phyloP scores from a whole-genome alignment of 257 asterid species.

The Gardenia jasminoides region DNA sequence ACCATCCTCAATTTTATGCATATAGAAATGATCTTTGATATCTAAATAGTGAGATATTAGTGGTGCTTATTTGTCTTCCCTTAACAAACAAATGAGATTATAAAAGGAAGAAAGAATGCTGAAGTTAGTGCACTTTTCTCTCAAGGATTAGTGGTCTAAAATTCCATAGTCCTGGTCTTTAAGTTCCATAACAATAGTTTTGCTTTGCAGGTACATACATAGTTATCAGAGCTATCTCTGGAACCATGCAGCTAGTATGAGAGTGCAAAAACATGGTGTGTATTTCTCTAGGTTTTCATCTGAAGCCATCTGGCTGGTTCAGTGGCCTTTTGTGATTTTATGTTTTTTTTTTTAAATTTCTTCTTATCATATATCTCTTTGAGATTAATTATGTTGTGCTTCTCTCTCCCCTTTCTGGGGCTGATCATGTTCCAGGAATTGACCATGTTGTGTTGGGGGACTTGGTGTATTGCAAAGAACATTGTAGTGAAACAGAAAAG shows the following conservation, averaged over 20 bases:
- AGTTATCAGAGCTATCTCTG: slow-evolving; percentile 96
- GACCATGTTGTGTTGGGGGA: slow-evolving; percentile 77
- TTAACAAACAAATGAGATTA: neutral
- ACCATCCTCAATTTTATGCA: neutral
- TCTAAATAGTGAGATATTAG: neutral
- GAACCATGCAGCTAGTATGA: slow-evolving; percentile 91
- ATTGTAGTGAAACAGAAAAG: slow-evolving; percentile 35
- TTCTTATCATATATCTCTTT: neutral
- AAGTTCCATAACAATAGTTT: slow-evolving; percentile 26
- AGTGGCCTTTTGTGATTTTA: neutral
- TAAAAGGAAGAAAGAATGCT: neutral
- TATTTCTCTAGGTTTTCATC: neutral
- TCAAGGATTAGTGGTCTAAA: neutral
- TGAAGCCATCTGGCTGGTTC: neutral
- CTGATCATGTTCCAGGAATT: slow-evolving; percentile 48
- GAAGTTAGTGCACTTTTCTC: neutral
- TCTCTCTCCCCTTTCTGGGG: neutral
- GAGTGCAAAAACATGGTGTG: slow-evolving; percentile 82
- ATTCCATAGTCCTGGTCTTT: neutral
- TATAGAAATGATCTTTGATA: neutral
- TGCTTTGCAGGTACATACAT: slow-evolving; percentile 78
- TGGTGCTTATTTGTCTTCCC: neutral
- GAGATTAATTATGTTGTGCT: neutral
- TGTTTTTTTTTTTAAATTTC: neutral
- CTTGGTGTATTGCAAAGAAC: slow-evolving; percentile 79